Evolutionary conservation across 768 basidiomycete species (phyloP), one percentile per base, ranked within the genome.

Genomic region (Gymnopilus dilepis): DNA sequence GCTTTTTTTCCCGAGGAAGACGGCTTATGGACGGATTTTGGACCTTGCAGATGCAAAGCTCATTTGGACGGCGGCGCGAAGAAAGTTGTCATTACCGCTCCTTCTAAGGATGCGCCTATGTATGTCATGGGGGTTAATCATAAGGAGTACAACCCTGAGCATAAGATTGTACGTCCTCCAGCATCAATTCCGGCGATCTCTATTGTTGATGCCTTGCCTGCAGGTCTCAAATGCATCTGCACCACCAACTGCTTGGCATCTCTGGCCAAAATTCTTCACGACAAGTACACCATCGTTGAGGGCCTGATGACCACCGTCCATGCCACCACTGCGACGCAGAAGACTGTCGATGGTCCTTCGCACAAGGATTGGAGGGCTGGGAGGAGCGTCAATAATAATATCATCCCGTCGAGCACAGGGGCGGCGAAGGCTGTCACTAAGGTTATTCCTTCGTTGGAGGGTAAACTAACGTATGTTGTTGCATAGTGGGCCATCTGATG

Each of bases 221-320:
- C 67, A 89, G 87, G 93, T 99, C 78, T 99, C 97, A 69, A 99
- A 99, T 79, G 97, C 97, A 30, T 98, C 96, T 99, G 97, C 88
- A 99, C 97, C 47, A 99, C 97, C 77, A 99, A 99, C 89, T 99
- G 97, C 80, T 87, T 99, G 61, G 97, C 97, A n/a, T 95, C 97
- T 64, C 87, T 99, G 64, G 97, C 96, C 77, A 99, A 99, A 84
- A 90, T 98, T 77, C 84, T 99, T 82, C 70, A 99, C 80, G 97
- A 99, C 87, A 95, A 94, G 64, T 98, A 93, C 72, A 92, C 91
- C 70, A 96, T 99, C 71, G 84, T 92, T 63, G 97, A 99, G 82
- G 97, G 92, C 73, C 85, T 99, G 76, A 99, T 99, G 97, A 96
- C 92, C 80, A 98, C 97, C 70, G 92, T 99, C 70, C 96, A 99